Evolutionary conservation across 768 basidiomycete species (phyloP).

Genomic region (Tylopilus sp.): DNA sequence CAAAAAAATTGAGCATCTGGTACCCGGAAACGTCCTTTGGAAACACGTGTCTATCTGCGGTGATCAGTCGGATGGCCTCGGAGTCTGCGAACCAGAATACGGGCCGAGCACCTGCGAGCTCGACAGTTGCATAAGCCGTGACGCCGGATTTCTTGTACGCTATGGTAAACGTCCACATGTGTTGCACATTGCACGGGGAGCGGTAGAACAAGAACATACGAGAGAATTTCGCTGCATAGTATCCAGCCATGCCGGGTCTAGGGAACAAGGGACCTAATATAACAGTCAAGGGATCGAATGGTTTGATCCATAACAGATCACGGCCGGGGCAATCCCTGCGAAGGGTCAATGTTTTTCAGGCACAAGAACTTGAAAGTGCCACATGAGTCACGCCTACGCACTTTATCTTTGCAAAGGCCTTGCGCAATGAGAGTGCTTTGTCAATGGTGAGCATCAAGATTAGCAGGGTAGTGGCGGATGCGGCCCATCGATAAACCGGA

Average conservation of each 20-base stretch:
- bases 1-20: conserved; percentile 42
- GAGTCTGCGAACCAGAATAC: conserved; percentile 43
- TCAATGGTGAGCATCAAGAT: neutral
- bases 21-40: conserved; percentile 40
- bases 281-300: conserved; percentile 28
- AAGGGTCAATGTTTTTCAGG: neutral
- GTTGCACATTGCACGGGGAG: neutral
- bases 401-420: conserved; percentile 19
- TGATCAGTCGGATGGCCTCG: conserved; percentile 38
- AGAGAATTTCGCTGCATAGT: conserved; percentile 34
- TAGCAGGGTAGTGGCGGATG: too few relatives aligned
- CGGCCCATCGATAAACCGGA: too few relatives aligned
- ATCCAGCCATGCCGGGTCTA: conserved; percentile 31
- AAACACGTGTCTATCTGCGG: conserved; percentile 34
- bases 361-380: too few relatives aligned
- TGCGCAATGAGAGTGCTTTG: conserved; percentile 3
- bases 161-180: conserved; percentile 16
- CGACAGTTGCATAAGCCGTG: conserved; percentile 38
- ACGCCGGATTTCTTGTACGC: conserved; percentile 38
- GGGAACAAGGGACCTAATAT: conserved; percentile 34
- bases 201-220: conserved; percentile 26
- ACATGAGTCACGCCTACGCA: neutral
- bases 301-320: conserved; percentile 28
- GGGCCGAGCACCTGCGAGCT: conserved; percentile 28
- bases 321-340: conserved; percentile 22